Evolutionary conservation across 345 rosid species (phyloP), one percentile per base, ranked within the genome.

Genomic region (Populus davidiana): DNA sequence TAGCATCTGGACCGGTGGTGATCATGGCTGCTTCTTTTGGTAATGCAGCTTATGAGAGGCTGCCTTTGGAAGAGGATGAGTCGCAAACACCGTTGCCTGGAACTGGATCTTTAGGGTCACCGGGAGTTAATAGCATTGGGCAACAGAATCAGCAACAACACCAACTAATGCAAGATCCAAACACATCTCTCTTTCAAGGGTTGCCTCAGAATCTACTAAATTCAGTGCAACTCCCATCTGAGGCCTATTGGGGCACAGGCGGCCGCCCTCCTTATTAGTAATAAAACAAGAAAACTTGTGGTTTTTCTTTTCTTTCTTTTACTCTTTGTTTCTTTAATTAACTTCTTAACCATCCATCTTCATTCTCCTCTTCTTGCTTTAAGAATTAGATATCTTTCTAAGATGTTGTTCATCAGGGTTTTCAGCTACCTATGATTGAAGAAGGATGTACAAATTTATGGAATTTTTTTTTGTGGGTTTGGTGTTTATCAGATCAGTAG

Each of bases 1-100:
- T 88, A 63, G 95, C 98, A 5, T 90, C 92, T 0, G 98, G 98
- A 11, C 98, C 97, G 54, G 94, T 93, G 56, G 93, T 94, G 73
- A 82, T 94, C 70, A 93, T 94, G 97, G 97, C 97, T 1, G 98
- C 98, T 76, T 94, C 98, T 23, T 94, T 94, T 68, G 93, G 98
- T 21, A 93, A 94, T 90, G 98, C 98, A n/a, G 94, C 97, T n/a
- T 94, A 92, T 69, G 92, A 91, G 85, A 84, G 94, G 78, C 83
- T 93, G 81, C 98, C 98, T 11, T 70, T 91, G 75, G 98, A 93
- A 73, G 98, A 93, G 66, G 96, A 93, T 31, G 96, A 91, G 70
- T 69, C 69, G 18, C 81, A 80, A 63, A 70, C 77, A 7, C 70
- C 78, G 50, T 82, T 81, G 63, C 79, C 74, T 36, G 90, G 86